These are phyloP conservation scores for Kokia cookei DNA, from an alignment of 441 rosid species.

Conservation along the genomic window DNA sequence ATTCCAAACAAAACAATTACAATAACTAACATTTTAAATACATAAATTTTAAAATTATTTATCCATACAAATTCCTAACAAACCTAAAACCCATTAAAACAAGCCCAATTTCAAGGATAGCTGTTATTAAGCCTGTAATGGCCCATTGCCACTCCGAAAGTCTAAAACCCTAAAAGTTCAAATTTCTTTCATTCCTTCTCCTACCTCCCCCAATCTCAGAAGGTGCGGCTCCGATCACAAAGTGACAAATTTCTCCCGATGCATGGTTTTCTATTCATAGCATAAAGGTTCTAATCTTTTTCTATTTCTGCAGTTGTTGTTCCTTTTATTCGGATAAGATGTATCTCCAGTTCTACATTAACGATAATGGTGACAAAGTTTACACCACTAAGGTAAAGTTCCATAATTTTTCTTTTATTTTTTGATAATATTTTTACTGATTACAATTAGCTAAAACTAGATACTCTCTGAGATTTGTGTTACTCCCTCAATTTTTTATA, in stretches of 20 bases:
- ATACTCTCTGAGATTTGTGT: neutral
- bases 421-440: neutral
- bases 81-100: too few relatives aligned
- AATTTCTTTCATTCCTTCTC: neutral
- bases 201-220: neutral
- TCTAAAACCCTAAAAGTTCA: neutral
- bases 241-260: neutral
- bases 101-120: neutral
- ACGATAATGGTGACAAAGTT: constrained; percentile 81
- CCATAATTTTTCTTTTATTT: neutral
- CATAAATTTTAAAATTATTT: too few relatives aligned
- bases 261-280: neutral
- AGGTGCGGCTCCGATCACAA: neutral
- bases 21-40: too few relatives aligned
- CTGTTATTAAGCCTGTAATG: neutral
- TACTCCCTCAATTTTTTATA: neutral
- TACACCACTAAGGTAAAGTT: constrained; percentile 83
- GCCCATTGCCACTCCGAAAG: neutral
- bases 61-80: neutral
- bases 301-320: neutral
- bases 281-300: neutral
- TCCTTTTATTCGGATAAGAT: constrained; percentile 17
- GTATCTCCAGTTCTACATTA: constrained; percentile 95
- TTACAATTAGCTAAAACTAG: neutral
- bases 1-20: too few relatives aligned